Conservation (phyloP, 2,329 filamentous ascomycete genomes). For the Xylariaceae sp. region DNA sequence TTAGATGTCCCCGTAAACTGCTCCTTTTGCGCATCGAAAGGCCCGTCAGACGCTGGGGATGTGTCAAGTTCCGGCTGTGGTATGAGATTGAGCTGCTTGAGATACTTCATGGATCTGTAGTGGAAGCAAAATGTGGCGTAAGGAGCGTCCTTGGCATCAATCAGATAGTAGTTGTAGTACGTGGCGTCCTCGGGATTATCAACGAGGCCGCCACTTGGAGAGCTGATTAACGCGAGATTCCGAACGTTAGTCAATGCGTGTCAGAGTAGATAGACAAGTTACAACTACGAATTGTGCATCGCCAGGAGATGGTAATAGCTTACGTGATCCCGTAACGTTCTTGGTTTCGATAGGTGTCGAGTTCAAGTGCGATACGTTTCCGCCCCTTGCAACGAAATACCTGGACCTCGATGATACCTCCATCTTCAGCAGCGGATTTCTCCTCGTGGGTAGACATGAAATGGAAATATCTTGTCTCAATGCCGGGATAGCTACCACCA, state of each 20-base stretch:
- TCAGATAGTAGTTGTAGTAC: constrained; percentile 51
- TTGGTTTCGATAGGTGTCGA: constrained; percentile 44
- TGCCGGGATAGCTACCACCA: constrained; percentile 35
- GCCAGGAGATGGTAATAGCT: constrained; percentile 23
- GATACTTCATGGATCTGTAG: constrained; percentile 50
- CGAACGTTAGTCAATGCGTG: neutral
- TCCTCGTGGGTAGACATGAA: constrained; percentile 40
- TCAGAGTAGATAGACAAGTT: neutral
- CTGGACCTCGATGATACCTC: constrained; percentile 52
- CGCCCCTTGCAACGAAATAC: constrained; percentile 50
- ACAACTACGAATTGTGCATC: constrained; percentile 1
- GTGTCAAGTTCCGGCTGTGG: constrained; percentile 26
- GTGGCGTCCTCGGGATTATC: constrained; percentile 47
- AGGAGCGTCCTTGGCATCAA: constrained; percentile 49
- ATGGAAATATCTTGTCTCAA: constrained; percentile 49
- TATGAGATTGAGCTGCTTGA: constrained; percentile 47
- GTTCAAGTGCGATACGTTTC: constrained; percentile 39
- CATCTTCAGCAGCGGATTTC: constrained; percentile 46
- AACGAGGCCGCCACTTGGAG: constrained; percentile 50
- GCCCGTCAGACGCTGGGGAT: constrained; percentile 5
- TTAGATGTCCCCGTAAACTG: neutral
- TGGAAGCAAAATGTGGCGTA: constrained; percentile 54
- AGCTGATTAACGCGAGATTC: constrained; percentile 34
- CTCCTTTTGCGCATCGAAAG: neutral
- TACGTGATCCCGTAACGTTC: constrained; percentile 52